These are phyloP conservation scores for Yamadazyma conglobata DNA, from an alignment of 1,139 yeast species.

Conservation along the genomic window DNA sequence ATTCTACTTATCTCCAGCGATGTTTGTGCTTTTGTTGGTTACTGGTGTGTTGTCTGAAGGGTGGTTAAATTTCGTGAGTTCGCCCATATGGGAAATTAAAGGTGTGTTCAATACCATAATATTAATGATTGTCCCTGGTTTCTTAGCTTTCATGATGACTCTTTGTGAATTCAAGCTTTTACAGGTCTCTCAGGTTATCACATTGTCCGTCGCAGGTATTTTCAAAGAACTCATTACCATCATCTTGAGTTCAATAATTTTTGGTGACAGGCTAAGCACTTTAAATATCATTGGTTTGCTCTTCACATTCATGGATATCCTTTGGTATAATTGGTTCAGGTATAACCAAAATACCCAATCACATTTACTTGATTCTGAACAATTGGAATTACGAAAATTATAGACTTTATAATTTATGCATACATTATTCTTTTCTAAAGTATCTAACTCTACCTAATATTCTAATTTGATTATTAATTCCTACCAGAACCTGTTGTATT, in stretches of 20 bases:
- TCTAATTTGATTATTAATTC: too few species aligned
- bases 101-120: constrained; percentile 54
- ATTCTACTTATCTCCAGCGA: constrained; percentile 77
- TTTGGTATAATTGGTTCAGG: constrained; percentile 75
- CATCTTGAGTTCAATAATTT: constrained; percentile 61
- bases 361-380: constrained; percentile 8
- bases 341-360: constrained; percentile 21
- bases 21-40: constrained; percentile 59
- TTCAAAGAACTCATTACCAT: constrained; percentile 89
- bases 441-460: too few species aligned
- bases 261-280: constrained; percentile 67
- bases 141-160: constrained; percentile 87
- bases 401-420: too few species aligned
- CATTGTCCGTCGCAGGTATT: constrained; percentile 87
- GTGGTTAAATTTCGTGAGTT: constrained; percentile 43
- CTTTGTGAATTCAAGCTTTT: constrained; percentile 81
- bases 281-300: constrained; percentile 73
- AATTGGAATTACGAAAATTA: constrained; percentile 13
- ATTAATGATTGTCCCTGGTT: constrained; percentile 74
- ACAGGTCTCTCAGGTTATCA: constrained; percentile 78
- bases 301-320: constrained; percentile 73
- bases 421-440: too few species aligned
- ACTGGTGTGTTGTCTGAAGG: constrained; percentile 71
- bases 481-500: too few species aligned
- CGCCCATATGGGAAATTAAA: constrained; percentile 61